A percentile compares a stretch with the other conserved stretches of the same genome.
Evolutionary conservation across 257 asterid species (phyloP).

Genomic region (Fraxinus anomala): DNA sequence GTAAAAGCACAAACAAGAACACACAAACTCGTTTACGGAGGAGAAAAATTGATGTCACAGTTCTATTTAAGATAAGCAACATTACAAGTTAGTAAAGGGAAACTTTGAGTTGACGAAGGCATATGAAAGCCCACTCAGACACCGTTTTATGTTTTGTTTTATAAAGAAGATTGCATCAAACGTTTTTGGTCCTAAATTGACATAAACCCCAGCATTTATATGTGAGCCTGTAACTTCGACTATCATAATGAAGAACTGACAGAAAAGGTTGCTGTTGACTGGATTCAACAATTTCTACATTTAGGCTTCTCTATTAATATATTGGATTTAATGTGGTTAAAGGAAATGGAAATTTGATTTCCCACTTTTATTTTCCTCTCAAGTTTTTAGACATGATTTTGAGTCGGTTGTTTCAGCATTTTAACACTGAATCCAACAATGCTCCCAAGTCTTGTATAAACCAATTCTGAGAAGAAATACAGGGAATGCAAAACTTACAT

Average conservation of each 20-base stretch:
- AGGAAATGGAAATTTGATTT: background rate
- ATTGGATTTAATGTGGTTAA: background rate
- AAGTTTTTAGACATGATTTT: no score
- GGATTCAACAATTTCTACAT: background rate
- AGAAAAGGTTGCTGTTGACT: background rate
- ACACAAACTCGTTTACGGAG: background rate
- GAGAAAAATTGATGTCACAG: background rate
- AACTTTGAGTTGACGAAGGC: background rate
- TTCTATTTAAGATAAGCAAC: background rate
- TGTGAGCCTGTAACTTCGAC: background rate
- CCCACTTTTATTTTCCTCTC: background rate
- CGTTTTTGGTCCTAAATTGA: background rate
- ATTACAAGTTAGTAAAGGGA: background rate
- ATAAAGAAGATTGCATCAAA: background rate
- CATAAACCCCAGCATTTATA: background rate
- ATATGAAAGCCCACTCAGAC: background rate
- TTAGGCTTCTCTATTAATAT: background rate
- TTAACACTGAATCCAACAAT: background rate
- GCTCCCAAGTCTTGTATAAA: background rate
- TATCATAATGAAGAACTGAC: background rate
- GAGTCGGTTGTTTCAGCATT: background rate
- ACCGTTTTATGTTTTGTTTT: no score
- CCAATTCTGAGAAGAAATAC: background rate
- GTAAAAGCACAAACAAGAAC: background rate
- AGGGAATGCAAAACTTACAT: slow-evolving; percentile 34